These are phyloP conservation scores for Dactylonectria estremocensis DNA, from an alignment of 2,329 filamentous ascomycete genomes.

Conservation along the genomic window DNA sequence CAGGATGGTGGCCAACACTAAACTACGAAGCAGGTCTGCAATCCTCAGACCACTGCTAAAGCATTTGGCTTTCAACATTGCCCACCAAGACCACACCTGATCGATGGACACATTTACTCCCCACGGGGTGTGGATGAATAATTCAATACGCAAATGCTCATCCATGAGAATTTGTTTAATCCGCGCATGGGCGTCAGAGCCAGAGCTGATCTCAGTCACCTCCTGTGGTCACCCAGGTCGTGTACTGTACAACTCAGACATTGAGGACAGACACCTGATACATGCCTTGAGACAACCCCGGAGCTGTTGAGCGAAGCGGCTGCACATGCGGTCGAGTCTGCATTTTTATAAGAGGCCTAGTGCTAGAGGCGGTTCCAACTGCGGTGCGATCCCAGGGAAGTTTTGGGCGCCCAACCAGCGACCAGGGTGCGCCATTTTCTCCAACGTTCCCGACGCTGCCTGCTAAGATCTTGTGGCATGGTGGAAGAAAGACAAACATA, in stretches of 20 bases:
- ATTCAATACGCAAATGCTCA: not conserved
- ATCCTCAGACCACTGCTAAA: conserved; percentile 9
- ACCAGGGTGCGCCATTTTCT: conserved; percentile 38
- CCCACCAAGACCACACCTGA: not conserved
- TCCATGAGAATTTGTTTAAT: not conserved
- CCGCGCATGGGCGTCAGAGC: not conserved
- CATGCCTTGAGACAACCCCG: conserved; percentile 13
- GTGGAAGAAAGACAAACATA: conserved; percentile 21
- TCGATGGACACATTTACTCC: not conserved
- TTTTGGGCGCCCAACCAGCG: conserved; percentile 18
- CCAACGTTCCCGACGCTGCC: conserved; percentile 27
- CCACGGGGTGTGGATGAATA: not conserved
- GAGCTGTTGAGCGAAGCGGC: conserved; percentile 8
- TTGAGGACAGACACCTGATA: conserved; percentile 11
- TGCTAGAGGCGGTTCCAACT: not conserved
- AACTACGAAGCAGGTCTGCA: conserved; percentile 1
- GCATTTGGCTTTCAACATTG: not conserved
- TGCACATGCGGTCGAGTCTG: not conserved
- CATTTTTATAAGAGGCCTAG: conserved; percentile 20
- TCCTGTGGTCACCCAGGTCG: not conserved
- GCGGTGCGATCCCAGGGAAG: conserved; percentile 7
- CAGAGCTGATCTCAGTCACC: conserved; percentile 8
- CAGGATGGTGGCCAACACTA: conserved; percentile 16
- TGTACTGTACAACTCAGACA: not conserved
- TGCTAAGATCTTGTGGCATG: conserved; percentile 26